Evolutionary conservation across 371 early-diverging fungal genomes (phyloP), one percentile per base, ranked within the genome.

Genomic region (Parasitella parasitica): DNA sequence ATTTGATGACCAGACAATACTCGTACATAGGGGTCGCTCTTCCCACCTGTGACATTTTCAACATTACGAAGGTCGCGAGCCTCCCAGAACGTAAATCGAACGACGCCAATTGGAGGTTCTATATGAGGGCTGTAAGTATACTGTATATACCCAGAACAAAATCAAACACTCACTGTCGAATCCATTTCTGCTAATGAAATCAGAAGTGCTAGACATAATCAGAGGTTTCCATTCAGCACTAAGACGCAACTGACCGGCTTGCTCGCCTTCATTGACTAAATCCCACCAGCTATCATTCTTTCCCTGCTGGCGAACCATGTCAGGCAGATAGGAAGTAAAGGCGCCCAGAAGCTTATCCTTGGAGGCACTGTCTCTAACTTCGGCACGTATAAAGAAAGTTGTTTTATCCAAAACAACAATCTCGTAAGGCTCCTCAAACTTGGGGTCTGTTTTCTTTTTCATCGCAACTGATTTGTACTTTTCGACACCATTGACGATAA

Each of bases 11-110:
- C 89, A 34, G 86, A 76, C 39, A 87, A 75, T 8, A 91, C 81
- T 15, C 80, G 76, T 15, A 92, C 84, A 71, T 92, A 95, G 11
- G 97, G 97, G 73, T 97, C 96, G 4, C 92, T 90, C 62, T 88
- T 90, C 59, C 94, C 89, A 6, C 75, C 73, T 4, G 82, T 70
- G 0, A 85, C 79, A 4, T 66, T 75, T 54, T 86, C 93, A 12
- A 89, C 87, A 60, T 92, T 94, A 63, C 86, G 86, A 50, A 95
- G 74, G 34, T 83, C 81, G 35, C 86, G 84, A 11, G 90, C 97
- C 69, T 89, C 88, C 67, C 84, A 80, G 60, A 94, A 69, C 8
- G 85, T 85, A 26, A 96, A 71, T 38, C 89, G 84, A n/a, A 97
- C 74, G 5, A 95, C 85, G 54, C 97, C 97, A 16, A 94, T 86